Conservation (phyloP, 305 asterid species). For the Fraxinus greggii region DNA sequence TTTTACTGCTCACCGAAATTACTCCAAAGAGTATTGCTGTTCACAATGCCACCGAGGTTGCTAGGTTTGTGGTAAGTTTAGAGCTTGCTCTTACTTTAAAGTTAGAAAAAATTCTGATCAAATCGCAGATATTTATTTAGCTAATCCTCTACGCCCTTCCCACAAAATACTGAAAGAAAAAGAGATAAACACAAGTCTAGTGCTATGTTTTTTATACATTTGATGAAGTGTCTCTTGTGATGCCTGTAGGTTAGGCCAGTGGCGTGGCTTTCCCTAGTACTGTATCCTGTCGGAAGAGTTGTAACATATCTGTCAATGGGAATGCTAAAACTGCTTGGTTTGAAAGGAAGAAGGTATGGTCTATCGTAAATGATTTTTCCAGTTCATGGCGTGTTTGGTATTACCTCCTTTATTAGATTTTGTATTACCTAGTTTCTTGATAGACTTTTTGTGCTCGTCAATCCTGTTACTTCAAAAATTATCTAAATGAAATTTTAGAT, state of each 20-base stretch:
- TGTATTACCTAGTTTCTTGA: neutral
- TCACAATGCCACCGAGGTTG: constrained; percentile 97
- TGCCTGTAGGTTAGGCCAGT: constrained; percentile 94
- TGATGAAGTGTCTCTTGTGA: constrained; percentile 32
- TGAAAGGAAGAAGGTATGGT: constrained; percentile 89
- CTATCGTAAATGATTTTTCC: constrained; percentile 16
- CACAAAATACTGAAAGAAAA: neutral
- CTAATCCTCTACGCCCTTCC: constrained; percentile 1
- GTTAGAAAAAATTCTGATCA: constrained; percentile 11
- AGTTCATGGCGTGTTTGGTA: neutral
- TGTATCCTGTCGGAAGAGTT: constrained; percentile 97
- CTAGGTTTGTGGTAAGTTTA: constrained; percentile 90
- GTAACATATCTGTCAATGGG: constrained; percentile 98
- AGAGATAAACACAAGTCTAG: neutral
- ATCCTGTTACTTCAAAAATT: neutral
- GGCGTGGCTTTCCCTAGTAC: constrained; percentile 93
- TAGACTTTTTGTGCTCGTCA: neutral
- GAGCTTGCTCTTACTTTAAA: constrained; percentile 21
- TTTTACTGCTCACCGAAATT: constrained; percentile 97
- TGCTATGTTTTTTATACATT: constrained; percentile 24
- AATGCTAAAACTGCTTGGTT: constrained; percentile 90
- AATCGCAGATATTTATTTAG: neutral
- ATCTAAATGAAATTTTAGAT: neutral
- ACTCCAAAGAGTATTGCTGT: constrained; percentile 99
- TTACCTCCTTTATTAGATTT: neutral